A percentile compares a stretch with the other conserved stretches of the same genome.
These are phyloP conservation scores for Lactuca sativa DNA, from an alignment of 129 eudicot genomes.

Conservation along the genomic window DNA sequence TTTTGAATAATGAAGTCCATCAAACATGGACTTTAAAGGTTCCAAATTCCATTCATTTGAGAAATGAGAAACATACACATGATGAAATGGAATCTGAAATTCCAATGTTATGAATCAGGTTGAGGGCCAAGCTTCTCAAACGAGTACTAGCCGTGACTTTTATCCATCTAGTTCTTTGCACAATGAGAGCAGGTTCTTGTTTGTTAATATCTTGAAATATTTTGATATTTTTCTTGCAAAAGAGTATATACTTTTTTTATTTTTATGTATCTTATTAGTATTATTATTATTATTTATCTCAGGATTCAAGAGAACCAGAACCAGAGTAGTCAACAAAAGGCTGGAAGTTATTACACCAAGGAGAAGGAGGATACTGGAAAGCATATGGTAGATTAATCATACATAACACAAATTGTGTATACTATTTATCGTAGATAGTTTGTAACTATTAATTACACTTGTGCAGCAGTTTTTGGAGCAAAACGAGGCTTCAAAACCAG, in stretches of 20 bases:
- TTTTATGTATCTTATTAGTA: not conserved
- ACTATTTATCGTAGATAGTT: not conserved
- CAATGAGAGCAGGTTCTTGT: conserved; percentile 44
- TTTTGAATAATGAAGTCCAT: no score
- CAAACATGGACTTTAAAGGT: no score
- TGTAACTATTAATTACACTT: not conserved
- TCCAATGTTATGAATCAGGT: conserved; percentile 34
- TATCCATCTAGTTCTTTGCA: conserved; percentile 38
- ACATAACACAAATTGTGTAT: not conserved
- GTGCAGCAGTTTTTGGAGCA: conserved; percentile 47
- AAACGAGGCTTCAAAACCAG: conserved; percentile 40
- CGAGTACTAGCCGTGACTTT: conserved; percentile 31
- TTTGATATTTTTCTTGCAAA: not conserved
- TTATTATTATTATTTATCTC: conserved; percentile 3
- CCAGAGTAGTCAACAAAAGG: conserved; percentile 22
- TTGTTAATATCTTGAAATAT: conserved; percentile 3
- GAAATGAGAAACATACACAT: not conserved
- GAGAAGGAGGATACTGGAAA: conserved; percentile 42
- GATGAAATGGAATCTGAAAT: not conserved
- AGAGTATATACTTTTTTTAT: not conserved
- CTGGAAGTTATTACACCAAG: conserved; percentile 30
- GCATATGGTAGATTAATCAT: conserved; percentile 28
- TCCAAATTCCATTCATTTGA: no score
- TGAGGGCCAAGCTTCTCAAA: conserved; percentile 36
- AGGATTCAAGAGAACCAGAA: conserved; percentile 45